Conservation (phyloP, 1,139 yeast species). For the Geotrichum candidum region DNA sequence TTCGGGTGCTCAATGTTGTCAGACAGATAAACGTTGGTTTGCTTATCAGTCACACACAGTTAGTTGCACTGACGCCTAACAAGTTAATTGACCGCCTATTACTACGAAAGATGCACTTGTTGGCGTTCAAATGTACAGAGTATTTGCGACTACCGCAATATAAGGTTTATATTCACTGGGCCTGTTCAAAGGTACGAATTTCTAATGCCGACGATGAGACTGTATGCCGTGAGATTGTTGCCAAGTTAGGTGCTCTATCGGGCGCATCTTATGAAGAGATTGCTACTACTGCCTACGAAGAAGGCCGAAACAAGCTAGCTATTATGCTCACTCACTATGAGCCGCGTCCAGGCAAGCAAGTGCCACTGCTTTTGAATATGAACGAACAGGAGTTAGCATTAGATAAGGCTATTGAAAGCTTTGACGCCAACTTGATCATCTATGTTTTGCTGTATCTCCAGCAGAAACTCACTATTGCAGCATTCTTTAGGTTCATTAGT, state of each 20-base stretch:
- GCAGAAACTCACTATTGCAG: slow-evolving; percentile 45
- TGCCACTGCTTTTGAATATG: slow-evolving; percentile 59
- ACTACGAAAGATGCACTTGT: slow-evolving; percentile 53
- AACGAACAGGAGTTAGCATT: slow-evolving; percentile 71
- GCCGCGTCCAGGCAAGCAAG: slow-evolving; percentile 55
- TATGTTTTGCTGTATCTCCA: slow-evolving; percentile 53
- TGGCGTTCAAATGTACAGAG: slow-evolving; percentile 58
- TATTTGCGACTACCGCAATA: slow-evolving; percentile 50
- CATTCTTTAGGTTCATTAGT: slow-evolving; percentile 50
- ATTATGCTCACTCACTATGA: slow-evolving; percentile 62
- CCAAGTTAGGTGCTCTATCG: slow-evolving; percentile 38
- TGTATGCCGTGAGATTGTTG: slow-evolving; percentile 46
- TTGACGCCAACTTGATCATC: slow-evolving; percentile 58
- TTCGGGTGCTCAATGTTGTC: slow-evolving; percentile 66
- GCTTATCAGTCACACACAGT: slow-evolving; percentile 55
- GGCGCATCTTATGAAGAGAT: slow-evolving; percentile 57
- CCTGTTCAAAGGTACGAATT: slow-evolving; percentile 59
- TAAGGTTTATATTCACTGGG: slow-evolving; percentile 71
- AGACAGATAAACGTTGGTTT: slow-evolving; percentile 62
- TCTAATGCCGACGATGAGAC: slow-evolving; percentile 56
- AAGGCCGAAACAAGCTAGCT: slow-evolving; percentile 71
- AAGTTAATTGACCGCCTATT: slow-evolving; percentile 53
- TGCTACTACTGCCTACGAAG: slow-evolving; percentile 68
- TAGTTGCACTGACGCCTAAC: slow-evolving; percentile 39
- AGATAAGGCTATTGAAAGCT: slow-evolving; percentile 59